Percentiles rank a stretch among this genome's conserved stretches.
These are phyloP conservation scores for Phytophthora citrophthora DNA, from an alignment of 352 stramenopile genomes.

Conservation along the genomic window DNA sequence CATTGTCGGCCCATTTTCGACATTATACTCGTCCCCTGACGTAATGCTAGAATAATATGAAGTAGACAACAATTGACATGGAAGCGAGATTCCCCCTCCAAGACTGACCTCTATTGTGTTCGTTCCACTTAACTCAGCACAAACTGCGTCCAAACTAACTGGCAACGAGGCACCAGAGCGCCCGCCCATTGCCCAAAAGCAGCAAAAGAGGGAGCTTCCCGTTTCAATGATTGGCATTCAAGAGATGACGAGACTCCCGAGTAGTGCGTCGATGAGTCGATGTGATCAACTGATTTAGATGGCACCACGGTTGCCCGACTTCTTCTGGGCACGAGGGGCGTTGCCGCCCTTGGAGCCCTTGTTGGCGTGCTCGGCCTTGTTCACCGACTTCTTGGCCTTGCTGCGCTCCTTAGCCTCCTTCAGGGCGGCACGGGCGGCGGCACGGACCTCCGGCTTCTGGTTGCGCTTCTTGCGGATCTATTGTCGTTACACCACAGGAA, in stretches of 20 bases:
- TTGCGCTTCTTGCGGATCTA: conserved; percentile 98
- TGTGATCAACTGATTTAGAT: conserved; percentile 67
- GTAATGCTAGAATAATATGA: background rate
- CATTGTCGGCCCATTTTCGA: no score
- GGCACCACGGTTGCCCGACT: conserved; percentile 90
- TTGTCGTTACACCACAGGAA: background rate
- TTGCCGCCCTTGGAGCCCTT: conserved; percentile 70
- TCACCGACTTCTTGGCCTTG: conserved; percentile 84
- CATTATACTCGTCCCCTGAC: no score
- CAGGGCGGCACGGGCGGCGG: conserved; percentile 91
- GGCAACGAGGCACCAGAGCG: conserved; percentile 26
- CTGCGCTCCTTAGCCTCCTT: conserved; percentile 92
- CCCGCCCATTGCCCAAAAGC: conserved; percentile 29
- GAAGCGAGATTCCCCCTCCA: conserved; percentile 38
- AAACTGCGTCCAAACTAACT: conserved; percentile 38
- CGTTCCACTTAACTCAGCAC: conserved; percentile 36
- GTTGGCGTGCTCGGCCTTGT: conserved; percentile 62
- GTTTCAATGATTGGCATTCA: conserved; percentile 47
- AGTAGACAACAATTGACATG: conserved; percentile 20
- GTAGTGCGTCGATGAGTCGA: conserved; percentile 24
- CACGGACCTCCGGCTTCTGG: conserved; percentile 95
- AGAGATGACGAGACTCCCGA: conserved; percentile 40
- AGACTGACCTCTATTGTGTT: conserved; percentile 43
- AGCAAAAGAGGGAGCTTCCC: conserved; percentile 33
- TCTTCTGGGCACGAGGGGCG: conserved; percentile 82